Conservation (phyloP, 495 filamentous ascomycete genomes). For the Talaromyces stipitatus region DNA sequence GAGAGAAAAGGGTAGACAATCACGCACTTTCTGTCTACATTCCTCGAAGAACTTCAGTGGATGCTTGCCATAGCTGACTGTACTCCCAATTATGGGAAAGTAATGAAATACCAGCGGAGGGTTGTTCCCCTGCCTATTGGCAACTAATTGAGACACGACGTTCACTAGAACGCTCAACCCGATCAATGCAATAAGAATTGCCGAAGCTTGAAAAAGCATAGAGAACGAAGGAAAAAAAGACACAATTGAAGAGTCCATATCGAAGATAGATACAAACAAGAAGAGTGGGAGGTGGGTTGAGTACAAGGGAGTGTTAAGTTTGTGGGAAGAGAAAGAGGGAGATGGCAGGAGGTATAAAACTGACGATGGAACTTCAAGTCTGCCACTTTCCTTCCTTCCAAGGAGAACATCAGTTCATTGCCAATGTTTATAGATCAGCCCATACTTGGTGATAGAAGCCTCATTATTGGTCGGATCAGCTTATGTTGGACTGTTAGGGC, state of each 20-base stretch:
- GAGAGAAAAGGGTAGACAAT: not conserved
- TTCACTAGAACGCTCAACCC: constrained; percentile 37
- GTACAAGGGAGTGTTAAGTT: not conserved
- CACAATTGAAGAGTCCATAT: not conserved
- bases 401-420: not conserved
- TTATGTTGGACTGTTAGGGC: not conserved
- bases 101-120: constrained; percentile 60
- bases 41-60: constrained; percentile 54
- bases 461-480: not conserved
- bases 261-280: not conserved
- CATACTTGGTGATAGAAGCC: not conserved
- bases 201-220: not conserved
- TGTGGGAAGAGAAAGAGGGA: not conserved
- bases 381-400: not conserved
- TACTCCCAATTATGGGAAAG: constrained; percentile 56
- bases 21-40: constrained; percentile 44
- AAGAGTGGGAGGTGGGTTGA: not conserved
- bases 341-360: not conserved
- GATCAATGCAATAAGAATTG: constrained; percentile 8
- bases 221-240: not conserved
- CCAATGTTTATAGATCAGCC: not conserved
- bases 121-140: constrained; percentile 51
- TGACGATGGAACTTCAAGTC: not conserved
- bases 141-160: constrained; percentile 61
- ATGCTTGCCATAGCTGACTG: constrained; percentile 58